A percentile compares a stretch with the other conserved stretches of the same genome.
phyloP scores from a whole-genome alignment of 108 stramenopile species.

The Skeletonema tropicum region DNA sequence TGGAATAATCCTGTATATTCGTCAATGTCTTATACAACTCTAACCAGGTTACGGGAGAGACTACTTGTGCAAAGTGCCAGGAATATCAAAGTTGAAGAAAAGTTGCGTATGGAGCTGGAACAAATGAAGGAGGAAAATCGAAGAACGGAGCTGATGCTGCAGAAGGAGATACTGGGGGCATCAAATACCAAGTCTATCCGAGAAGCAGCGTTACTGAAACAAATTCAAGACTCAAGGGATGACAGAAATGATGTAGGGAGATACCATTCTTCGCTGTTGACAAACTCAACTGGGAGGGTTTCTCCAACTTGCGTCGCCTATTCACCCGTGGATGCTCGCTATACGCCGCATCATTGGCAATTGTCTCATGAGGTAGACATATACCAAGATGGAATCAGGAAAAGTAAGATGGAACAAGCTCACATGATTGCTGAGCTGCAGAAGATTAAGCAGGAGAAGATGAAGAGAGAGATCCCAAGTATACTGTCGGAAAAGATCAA shows the following conservation, averaged over 20 bases:
- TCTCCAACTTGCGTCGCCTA: conserved; percentile 3
- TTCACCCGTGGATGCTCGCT: neutral
- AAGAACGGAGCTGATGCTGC: conserved; percentile 37
- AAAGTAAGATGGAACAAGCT: conserved; percentile 25
- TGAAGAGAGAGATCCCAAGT: neutral
- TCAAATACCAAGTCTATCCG: conserved; percentile 34
- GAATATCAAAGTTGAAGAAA: conserved; percentile 27
- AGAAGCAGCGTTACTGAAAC: conserved; percentile 38
- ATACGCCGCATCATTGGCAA: neutral
- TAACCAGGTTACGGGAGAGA: conserved; percentile 31
- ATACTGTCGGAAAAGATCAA: neutral
- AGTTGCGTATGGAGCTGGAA: conserved; percentile 25
- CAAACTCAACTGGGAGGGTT: neutral
- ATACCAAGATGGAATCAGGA: conserved; percentile 10
- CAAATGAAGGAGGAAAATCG: conserved; percentile 31
- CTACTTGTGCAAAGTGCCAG: conserved; percentile 26
- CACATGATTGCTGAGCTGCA: conserved; percentile 25
- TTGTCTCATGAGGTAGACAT: conserved; percentile 1
- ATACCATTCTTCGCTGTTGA: conserved; percentile 8
- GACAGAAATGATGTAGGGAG: conserved; percentile 4
- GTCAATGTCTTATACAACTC: conserved; percentile 38
- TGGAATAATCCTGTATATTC: conserved; percentile 47
- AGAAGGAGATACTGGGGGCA: conserved; percentile 40
- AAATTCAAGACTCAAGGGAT: conserved; percentile 33
- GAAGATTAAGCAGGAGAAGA: conserved; percentile 28